phyloP scores from a whole-genome alignment of 306 rosid species.

The Pyrus bretschneideri region DNA sequence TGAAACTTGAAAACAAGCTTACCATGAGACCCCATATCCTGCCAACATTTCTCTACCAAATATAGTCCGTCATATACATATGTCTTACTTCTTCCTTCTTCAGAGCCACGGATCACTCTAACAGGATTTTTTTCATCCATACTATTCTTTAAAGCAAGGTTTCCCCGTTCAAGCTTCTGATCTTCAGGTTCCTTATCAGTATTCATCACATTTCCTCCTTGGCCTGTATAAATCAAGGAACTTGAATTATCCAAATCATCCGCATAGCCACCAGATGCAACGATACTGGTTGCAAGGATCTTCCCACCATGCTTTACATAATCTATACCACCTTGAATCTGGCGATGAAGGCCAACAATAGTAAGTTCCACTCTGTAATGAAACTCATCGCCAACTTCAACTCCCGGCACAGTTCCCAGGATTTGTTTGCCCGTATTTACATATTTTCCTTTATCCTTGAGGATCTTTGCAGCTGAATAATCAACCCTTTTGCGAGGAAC shows the following conservation, averaged over 20 bases:
- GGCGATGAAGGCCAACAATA: slow-evolving; percentile 82
- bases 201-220: slow-evolving; percentile 78
- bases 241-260: slow-evolving; percentile 66
- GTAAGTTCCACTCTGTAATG: slow-evolving; percentile 81
- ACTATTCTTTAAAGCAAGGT: slow-evolving; percentile 86
- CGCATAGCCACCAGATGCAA: slow-evolving; percentile 80
- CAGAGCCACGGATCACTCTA: slow-evolving; percentile 84
- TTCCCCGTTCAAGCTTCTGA: slow-evolving; percentile 91
- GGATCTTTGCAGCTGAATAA: slow-evolving; percentile 42
- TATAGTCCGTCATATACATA: slow-evolving; percentile 84
- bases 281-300: slow-evolving; percentile 75
- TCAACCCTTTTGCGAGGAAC: slow-evolving; percentile 46
- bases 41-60: slow-evolving; percentile 65
- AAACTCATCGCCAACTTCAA: slow-evolving; percentile 92
- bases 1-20: slow-evolving; percentile 71
- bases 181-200: slow-evolving; percentile 74
- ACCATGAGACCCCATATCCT: slow-evolving; percentile 73
- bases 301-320: slow-evolving; percentile 43
- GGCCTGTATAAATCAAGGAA: slow-evolving; percentile 72
- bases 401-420: slow-evolving; percentile 74
- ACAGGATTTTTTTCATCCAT: slow-evolving; percentile 56
- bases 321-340: slow-evolving; percentile 75
- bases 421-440: slow-evolving; percentile 60
- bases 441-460: slow-evolving; percentile 49
- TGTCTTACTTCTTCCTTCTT: slow-evolving; percentile 53